Evolutionary conservation across 2,329 filamentous ascomycete species (phyloP).

Genomic region (Phoma sp.): DNA sequence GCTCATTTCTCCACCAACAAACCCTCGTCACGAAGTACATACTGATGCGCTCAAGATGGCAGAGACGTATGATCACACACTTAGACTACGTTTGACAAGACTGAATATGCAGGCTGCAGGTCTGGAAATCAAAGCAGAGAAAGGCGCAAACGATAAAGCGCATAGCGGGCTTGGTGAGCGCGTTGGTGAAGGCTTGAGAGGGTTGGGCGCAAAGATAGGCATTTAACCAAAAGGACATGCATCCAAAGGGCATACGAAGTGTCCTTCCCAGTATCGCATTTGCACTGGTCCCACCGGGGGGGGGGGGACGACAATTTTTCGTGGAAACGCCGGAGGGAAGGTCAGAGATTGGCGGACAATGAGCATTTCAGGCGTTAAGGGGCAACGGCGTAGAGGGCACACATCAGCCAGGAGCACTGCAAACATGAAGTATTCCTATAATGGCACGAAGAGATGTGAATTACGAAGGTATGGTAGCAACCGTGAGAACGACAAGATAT

Average conservation of each 20-base stretch:
- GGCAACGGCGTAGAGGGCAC: constrained; percentile 10
- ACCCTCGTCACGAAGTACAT: constrained; percentile 74
- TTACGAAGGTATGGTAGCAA: not conserved
- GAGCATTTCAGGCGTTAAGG: constrained; percentile 17
- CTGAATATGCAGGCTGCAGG: constrained; percentile 78
- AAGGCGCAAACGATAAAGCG: constrained; percentile 23
- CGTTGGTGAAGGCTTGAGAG: constrained; percentile 35
- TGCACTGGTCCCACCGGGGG: not conserved
- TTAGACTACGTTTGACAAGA: constrained; percentile 76
- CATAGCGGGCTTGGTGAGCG: constrained; percentile 24
- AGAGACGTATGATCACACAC: constrained; percentile 73
- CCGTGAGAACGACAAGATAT: not conserved
- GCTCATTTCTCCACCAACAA: constrained; percentile 72
- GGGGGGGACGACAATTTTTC: not conserved
- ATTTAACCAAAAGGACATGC: constrained; percentile 19
- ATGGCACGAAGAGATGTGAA: not conserved
- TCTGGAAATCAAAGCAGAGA: constrained; percentile 64
- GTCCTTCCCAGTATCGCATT: not conserved
- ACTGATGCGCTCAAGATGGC: constrained; percentile 70
- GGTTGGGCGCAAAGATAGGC: constrained; percentile 39
- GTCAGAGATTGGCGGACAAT: not conserved
- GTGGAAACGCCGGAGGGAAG: not conserved
- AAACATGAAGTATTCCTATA: not conserved
- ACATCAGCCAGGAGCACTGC: constrained; percentile 2
- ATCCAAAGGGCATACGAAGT: not conserved